Percentiles rank a stretch among this genome's conserved stretches.
Evolutionary conservation across 2,329 filamentous ascomycete genomes (phyloP).

Genomic region (Graphilbum fragrans): DNA sequence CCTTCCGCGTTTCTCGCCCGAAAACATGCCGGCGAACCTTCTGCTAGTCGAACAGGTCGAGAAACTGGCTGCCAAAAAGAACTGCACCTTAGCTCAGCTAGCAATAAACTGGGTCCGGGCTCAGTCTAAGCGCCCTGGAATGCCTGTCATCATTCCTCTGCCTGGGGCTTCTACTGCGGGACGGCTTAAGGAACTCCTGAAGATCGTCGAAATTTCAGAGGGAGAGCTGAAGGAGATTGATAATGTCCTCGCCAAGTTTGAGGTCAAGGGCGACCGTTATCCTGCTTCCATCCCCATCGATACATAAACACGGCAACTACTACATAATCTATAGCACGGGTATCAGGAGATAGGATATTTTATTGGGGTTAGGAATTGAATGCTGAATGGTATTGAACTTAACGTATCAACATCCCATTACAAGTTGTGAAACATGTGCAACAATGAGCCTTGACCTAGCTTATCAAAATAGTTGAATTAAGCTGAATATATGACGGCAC

Average conservation of each 20-base stretch:
- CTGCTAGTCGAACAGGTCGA: slow-evolving; percentile 32
- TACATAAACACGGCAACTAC: too few relatives aligned
- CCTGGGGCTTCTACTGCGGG: slow-evolving; percentile 23
- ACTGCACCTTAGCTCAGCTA: slow-evolving; percentile 35
- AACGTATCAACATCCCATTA: too few relatives aligned
- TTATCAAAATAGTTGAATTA: too few relatives aligned
- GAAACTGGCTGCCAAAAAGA: slow-evolving; percentile 33
- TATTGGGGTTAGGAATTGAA: too few relatives aligned
- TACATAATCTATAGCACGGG: too few relatives aligned
- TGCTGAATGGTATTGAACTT: too few relatives aligned
- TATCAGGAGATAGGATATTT: too few relatives aligned
- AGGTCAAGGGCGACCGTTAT: slow-evolving; percentile 9
- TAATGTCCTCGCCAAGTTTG: slow-evolving; percentile 6
- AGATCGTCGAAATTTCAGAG: slow-evolving; percentile 20
- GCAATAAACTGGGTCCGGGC: slow-evolving; percentile 44
- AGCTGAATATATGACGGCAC: too few relatives aligned
- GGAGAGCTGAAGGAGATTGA: slow-evolving; percentile 26
- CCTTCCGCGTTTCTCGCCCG: slow-evolving; percentile 33
- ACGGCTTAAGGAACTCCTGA: slow-evolving; percentile 35
- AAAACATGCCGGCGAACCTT: slow-evolving; percentile 39
- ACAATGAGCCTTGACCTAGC: too few relatives aligned
- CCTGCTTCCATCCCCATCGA: neutral
- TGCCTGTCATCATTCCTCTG: slow-evolving; percentile 37
- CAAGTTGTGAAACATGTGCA: too few relatives aligned
- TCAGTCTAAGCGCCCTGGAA: slow-evolving; percentile 22